Evolutionary conservation across 2,329 filamentous ascomycete genomes (phyloP).

Genomic region (Fusarium secorum): DNA sequence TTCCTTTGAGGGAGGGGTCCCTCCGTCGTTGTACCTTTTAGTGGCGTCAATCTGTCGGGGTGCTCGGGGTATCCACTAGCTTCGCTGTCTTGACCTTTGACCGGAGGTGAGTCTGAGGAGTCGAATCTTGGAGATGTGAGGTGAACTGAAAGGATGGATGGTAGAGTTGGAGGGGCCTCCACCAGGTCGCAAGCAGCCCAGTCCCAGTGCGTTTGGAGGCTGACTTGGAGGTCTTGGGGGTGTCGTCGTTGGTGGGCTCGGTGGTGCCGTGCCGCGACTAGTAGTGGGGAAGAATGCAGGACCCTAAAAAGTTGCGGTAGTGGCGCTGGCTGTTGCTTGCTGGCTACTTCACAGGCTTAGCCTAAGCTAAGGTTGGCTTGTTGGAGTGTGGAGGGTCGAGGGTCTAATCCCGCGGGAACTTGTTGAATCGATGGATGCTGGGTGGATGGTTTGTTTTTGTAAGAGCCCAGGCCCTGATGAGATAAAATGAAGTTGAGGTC

Average conservation of each 20-base stretch:
- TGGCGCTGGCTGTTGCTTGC: slow-evolving; percentile 12
- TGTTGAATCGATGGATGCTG: slow-evolving; percentile 10
- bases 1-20: slow-evolving; percentile 14
- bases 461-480: slow-evolving; percentile 16
- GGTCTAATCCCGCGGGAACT: slow-evolving; percentile 25
- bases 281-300: slow-evolving; percentile 32
- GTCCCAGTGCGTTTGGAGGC: slow-evolving; percentile 28
- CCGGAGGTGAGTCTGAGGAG: slow-evolving; percentile 16
- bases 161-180: not conserved
- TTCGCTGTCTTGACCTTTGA: slow-evolving; percentile 7
- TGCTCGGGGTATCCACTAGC: slow-evolving; percentile 14
- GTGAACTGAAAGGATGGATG: not conserved
- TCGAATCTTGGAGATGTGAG: not conserved
- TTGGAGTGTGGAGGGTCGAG: slow-evolving; percentile 1
- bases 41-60: slow-evolving; percentile 30
- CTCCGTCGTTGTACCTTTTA: not conserved
- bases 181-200: not conserved
- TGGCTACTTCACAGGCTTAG: slow-evolving; percentile 19
- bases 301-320: slow-evolving; percentile 33
- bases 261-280: slow-evolving; percentile 31
- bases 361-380: not conserved
- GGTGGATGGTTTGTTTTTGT: not conserved
- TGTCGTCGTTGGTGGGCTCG: slow-evolving; percentile 21
- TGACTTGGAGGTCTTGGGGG: slow-evolving; percentile 8
- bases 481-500: slow-evolving; percentile 27